These are phyloP conservation scores for Moringa oleifera DNA, from an alignment of 345 rosid species.

Conservation along the genomic window DNA sequence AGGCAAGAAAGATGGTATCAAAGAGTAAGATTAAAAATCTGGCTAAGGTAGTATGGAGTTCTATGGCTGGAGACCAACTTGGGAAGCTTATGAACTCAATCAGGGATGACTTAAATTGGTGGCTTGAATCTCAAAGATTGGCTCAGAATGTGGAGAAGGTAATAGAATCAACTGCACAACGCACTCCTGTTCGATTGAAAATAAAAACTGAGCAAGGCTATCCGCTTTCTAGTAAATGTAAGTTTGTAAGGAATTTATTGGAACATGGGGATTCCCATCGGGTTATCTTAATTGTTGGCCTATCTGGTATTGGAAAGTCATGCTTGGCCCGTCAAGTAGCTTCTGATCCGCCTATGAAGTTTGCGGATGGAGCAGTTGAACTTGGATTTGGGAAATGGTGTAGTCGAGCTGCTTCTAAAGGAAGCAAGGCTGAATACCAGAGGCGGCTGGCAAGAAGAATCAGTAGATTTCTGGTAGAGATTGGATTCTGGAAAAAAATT, in stretches of 20 bases:
- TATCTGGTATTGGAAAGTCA: slow-evolving; percentile 31
- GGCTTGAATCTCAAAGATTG: slow-evolving; percentile 32
- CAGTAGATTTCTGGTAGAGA: slow-evolving; percentile 24
- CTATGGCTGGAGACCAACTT: slow-evolving; percentile 29
- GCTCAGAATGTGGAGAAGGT: slow-evolving; percentile 24
- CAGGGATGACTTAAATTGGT: slow-evolving; percentile 25
- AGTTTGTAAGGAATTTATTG: slow-evolving; percentile 18
- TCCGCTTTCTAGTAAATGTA: slow-evolving; percentile 21
- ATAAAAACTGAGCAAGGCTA: slow-evolving; percentile 26
- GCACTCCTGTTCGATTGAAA: slow-evolving; percentile 14
- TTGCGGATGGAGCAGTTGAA: slow-evolving; percentile 26
- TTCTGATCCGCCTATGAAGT: slow-evolving; percentile 20
- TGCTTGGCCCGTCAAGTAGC: slow-evolving; percentile 36
- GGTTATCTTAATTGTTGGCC: slow-evolving; percentile 27
- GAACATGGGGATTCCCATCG: slow-evolving; percentile 19
- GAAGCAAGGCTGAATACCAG: slow-evolving; percentile 25
- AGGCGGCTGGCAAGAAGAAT: slow-evolving; percentile 27
- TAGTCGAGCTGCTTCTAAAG: slow-evolving; percentile 29
- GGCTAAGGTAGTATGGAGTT: slow-evolving; percentile 23
- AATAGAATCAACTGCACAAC: slow-evolving; percentile 22
- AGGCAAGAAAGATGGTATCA: slow-evolving; percentile 22
- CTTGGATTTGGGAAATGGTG: slow-evolving; percentile 31
- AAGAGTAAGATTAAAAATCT: slow-evolving; percentile 17
- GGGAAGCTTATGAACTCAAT: slow-evolving; percentile 20
- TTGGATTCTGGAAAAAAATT: slow-evolving; percentile 26